Evolutionary conservation across 2,329 filamentous ascomycete species (phyloP), one percentile per base, ranked within the genome.

Genomic region (Myrmaecium sp.): DNA sequence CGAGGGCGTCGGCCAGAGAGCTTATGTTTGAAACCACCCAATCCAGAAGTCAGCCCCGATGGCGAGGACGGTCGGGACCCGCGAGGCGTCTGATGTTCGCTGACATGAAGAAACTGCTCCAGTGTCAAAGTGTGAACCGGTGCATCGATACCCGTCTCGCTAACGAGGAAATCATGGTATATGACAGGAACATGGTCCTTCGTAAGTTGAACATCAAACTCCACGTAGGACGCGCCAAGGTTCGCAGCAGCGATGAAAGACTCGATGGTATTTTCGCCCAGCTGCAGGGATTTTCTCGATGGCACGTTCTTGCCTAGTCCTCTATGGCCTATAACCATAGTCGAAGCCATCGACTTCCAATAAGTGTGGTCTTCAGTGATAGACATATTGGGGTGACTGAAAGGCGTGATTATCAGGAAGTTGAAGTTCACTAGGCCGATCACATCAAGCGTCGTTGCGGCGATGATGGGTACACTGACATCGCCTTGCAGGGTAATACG

Each of bases 111-210:
- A 46, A 95, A 95, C 23, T 32, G 89, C 44, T 98, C 86, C 4
- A 95, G 58, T 0, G 89, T 98, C 36, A 98, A 60, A 0, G 82
- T 92, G 47, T 98, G 89, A 2, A 98, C 86, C 0, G 89, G 89
- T 0, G 89, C 89, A 45, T 98, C 89, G 28, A 94, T 89, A 6
- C 91, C 89, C 0, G 89, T 95, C 54, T 98, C 89, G 46, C 83
- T 93, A 48, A 98, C 89, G 9, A 95, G 63, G 44, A 98, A 98
- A 51, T 98, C 89, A 47, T 98, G 89, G 47, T 98, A 98, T 42
- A 98, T 93, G 36, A 98, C 86, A 0, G 89, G 89, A 2, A 98
- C 83, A 42, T 91, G 83, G 46, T 98, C 89, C 46, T 98, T 98
- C n/a, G 89, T 98, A 20, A 98, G 61, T 48, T 98, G 89, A 1